phyloP scores from a whole-genome alignment of 768 basidiomycete species.

The Pisolithus tinctorius region DNA sequence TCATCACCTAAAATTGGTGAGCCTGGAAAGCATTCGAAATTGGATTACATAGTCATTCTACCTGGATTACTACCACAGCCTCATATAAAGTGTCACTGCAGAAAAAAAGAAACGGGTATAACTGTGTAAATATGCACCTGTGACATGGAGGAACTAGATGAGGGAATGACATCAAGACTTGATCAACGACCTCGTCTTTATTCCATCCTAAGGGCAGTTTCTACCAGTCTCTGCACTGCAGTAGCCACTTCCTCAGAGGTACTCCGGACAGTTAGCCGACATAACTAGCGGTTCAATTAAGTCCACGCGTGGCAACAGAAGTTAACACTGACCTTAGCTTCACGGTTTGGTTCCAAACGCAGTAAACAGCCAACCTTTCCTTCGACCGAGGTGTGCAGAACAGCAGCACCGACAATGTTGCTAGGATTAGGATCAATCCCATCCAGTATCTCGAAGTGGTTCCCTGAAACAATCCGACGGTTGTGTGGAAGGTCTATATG shows the following conservation, averaged over 20 bases:
- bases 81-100: too few species aligned
- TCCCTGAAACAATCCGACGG: constrained; percentile 70
- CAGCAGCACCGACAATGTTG: constrained; percentile 93
- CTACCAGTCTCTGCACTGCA: constrained; percentile 54
- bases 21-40: too few species aligned
- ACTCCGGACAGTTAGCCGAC: constrained; percentile 88
- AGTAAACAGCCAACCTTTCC: constrained; percentile 96
- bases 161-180: not conserved
- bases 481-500: constrained; percentile 72
- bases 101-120: too few species aligned
- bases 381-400: constrained; percentile 82
- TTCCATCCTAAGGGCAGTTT: constrained; percentile 31
- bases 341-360: constrained; percentile 89
- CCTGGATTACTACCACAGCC: too few species aligned
- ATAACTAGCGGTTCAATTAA: constrained; percentile 47
- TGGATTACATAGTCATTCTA: too few species aligned
- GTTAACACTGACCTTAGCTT: constrained; percentile 67
- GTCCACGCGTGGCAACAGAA: not conserved
- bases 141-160: not conserved
- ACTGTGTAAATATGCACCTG: too few species aligned
- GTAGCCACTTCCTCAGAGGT: constrained; percentile 86
- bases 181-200: constrained; percentile 5
- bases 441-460: constrained; percentile 68
- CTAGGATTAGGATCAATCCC: constrained; percentile 92
- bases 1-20: too few species aligned